Conservation (phyloP, 495 filamentous ascomycete species). For the Xylaria palmicola region DNA sequence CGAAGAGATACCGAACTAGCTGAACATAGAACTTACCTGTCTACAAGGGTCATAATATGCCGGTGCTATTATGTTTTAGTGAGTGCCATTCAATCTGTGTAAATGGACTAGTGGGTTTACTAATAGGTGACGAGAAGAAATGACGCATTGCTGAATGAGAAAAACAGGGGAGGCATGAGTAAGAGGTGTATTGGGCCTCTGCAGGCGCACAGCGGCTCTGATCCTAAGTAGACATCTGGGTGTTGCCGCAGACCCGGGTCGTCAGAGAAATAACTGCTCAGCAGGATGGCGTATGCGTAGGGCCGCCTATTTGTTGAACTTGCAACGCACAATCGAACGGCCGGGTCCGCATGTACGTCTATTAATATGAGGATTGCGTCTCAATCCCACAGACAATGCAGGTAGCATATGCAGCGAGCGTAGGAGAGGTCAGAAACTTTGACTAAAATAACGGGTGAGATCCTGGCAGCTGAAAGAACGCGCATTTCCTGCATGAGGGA, state of each 20-base stretch:
- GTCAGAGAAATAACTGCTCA: not conserved
- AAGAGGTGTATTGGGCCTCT: not conserved
- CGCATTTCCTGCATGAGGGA: constrained; percentile 5
- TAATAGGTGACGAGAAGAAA: not conserved
- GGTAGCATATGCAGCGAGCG: not conserved
- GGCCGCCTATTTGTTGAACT: not conserved
- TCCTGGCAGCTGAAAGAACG: constrained; percentile 9
- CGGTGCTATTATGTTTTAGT: not conserved
- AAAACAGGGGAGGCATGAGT: not conserved
- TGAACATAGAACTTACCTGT: not conserved
- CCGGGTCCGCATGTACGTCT: not conserved
- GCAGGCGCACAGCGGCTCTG: not conserved
- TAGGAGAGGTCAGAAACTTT: not conserved
- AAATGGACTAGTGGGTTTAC: too few species aligned
- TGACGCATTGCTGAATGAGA: not conserved
- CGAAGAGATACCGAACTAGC: not conserved
- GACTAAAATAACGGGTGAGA: not conserved
- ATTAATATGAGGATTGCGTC: not conserved
- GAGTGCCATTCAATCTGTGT: too few species aligned
- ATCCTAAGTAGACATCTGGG: not conserved
- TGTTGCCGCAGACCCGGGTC: not conserved
- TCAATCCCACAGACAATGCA: not conserved
- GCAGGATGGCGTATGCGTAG: not conserved
- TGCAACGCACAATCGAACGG: not conserved
- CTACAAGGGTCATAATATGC: constrained; percentile 10